Conservation (phyloP, 495 filamentous ascomycete species). For the Daldinia childiae region DNA sequence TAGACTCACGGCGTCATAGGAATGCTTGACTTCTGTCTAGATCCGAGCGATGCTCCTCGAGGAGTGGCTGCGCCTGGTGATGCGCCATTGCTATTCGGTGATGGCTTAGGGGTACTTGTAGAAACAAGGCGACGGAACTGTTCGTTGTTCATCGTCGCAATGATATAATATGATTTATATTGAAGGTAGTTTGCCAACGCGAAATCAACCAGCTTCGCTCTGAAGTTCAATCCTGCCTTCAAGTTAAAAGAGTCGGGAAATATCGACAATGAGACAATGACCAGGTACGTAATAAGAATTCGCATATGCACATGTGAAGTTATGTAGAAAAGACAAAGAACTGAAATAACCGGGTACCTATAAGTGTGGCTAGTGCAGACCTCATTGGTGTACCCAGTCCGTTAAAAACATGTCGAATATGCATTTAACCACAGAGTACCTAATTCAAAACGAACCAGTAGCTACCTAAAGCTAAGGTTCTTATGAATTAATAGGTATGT, state of each 20-base stretch:
- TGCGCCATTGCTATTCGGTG: slow-evolving; percentile 49
- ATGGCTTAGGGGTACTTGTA: slow-evolving; percentile 54
- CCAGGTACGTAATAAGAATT: slow-evolving; percentile 1
- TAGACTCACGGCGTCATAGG: slow-evolving; percentile 82
- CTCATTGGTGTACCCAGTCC: too few relatives aligned
- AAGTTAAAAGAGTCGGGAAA: not conserved
- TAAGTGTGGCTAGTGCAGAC: too few relatives aligned
- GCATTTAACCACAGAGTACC: not conserved
- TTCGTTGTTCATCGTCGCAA: slow-evolving; percentile 83
- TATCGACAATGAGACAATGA: not conserved
- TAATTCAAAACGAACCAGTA: too few relatives aligned
- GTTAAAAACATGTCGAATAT: not conserved
- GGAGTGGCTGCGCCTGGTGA: slow-evolving; percentile 46
- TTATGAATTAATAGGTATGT: not conserved
- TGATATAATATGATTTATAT: not conserved
- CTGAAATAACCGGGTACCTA: not conserved
- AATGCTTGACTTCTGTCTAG: slow-evolving; percentile 76
- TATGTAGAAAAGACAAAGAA: not conserved
- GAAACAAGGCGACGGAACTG: slow-evolving; percentile 91
- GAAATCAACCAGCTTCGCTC: not conserved
- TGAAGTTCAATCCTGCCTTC: not conserved
- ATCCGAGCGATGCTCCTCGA: slow-evolving; percentile 61
- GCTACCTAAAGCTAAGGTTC: too few relatives aligned
- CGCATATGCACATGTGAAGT: not conserved
- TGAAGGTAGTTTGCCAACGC: not conserved